Percentiles rank a stretch among this genome's conserved stretches.
Conservation (phyloP, 208 protist genomes). For the Acanthamoeba royreba region DNA sequence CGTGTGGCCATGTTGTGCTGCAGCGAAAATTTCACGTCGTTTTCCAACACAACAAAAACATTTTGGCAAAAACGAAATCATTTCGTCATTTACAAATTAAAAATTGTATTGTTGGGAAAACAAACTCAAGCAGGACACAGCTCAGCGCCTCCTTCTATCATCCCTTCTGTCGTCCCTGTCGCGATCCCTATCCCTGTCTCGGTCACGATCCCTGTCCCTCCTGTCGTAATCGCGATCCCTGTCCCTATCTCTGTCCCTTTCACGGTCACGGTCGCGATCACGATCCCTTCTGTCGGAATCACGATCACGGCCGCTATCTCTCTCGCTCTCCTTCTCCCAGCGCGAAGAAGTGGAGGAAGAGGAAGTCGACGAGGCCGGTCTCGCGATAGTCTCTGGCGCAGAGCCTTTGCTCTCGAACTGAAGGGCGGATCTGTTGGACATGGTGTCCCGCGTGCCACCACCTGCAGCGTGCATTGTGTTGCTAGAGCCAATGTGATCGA, state of each 20-base stretch:
- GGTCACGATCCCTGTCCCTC: background rate
- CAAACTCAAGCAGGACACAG: too few relatives aligned
- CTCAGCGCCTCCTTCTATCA: background rate
- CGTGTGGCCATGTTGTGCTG: too few relatives aligned
- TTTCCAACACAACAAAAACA: too few relatives aligned
- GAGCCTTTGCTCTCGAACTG: background rate
- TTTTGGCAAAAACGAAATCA: too few relatives aligned
- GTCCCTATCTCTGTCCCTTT: background rate
- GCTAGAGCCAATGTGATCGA: background rate
- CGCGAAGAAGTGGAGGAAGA: background rate
- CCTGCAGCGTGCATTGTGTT: slow-evolving; percentile 13
- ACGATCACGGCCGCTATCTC: background rate
- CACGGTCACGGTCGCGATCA: background rate
- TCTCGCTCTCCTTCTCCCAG: background rate
- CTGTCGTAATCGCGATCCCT: background rate
- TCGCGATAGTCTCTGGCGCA: background rate
- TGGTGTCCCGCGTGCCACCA: background rate
- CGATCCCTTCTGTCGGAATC: background rate
- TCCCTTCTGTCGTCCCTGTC: background rate
- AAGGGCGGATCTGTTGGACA: background rate
- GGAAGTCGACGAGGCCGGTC: background rate
- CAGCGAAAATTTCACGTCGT: too few relatives aligned
- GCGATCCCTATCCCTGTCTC: background rate
- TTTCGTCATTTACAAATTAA: too few relatives aligned
- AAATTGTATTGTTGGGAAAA: too few relatives aligned